A percentile compares a stretch with the other conserved stretches of the same genome.
phyloP scores from a whole-genome alignment of 345 rosid species.

The Euphorbia lathyris region DNA sequence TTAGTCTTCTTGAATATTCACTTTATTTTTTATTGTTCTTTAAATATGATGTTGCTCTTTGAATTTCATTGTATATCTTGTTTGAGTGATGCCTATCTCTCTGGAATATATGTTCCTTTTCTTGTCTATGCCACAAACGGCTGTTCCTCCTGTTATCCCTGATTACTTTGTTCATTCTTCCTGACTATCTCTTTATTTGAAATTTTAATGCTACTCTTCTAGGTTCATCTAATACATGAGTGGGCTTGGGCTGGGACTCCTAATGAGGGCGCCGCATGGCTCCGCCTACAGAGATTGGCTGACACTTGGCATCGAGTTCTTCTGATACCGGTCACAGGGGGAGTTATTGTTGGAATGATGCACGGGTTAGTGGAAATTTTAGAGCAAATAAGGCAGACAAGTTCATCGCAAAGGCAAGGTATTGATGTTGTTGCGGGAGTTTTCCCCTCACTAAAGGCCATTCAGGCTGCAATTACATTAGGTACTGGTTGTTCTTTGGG shows the following conservation, averaged over 20 bases:
- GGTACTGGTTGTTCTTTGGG: conserved; percentile 98
- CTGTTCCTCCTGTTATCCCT: not conserved
- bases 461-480: conserved; percentile 90
- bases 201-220: conserved; percentile 16
- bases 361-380: conserved; percentile 91
- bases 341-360: conserved; percentile 98
- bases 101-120: not conserved
- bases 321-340: conserved; percentile 83
- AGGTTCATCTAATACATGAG: conserved; percentile 92
- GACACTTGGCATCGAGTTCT: conserved; percentile 98
- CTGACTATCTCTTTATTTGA: not conserved
- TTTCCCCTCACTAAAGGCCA: conserved; percentile 79
- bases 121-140: not conserved
- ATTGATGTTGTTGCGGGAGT: conserved; percentile 79
- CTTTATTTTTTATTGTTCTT: not conserved
- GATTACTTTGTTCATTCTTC: not conserved
- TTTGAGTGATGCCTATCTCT: not conserved
- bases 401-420: conserved; percentile 69
- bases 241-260: conserved; percentile 99
- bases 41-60: not conserved
- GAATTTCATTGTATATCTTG: not conserved
- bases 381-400: conserved; percentile 74
- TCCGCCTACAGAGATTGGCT: conserved; percentile 75
- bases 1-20: not conserved
- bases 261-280: conserved; percentile 96